A percentile compares a stretch with the other conserved stretches of the same genome.
phyloP scores from a whole-genome alignment of 257 asterid species.

The Scutellaria baicalensis region DNA sequence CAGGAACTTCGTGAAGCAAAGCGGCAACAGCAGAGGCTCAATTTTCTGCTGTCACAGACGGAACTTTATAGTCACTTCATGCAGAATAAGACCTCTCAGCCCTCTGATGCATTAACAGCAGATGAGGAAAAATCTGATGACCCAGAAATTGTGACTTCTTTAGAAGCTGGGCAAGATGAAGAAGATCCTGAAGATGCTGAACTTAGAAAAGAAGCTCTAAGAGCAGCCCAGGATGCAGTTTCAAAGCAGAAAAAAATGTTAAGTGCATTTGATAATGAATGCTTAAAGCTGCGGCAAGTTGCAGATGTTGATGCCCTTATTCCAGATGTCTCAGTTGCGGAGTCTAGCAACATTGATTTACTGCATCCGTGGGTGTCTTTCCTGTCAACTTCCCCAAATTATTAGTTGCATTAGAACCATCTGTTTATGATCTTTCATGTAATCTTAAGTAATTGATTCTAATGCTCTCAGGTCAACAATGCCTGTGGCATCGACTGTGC shows the following conservation, averaged over 20 bases:
- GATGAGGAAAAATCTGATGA: slow-evolving; percentile 49
- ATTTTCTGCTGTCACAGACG: slow-evolving; percentile 92
- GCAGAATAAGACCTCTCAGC: slow-evolving; percentile 82
- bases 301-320: slow-evolving; percentile 51
- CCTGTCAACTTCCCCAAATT: background rate
- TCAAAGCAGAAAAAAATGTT: slow-evolving; percentile 92
- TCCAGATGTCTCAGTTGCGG: slow-evolving; percentile 63
- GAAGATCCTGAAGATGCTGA: slow-evolving; percentile 95
- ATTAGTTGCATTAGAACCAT: background rate
- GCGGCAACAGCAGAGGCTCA: slow-evolving; percentile 98
- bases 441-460: slow-evolving; percentile 3
- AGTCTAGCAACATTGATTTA: slow-evolving; percentile 76
- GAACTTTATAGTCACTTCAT: slow-evolving; percentile 98
- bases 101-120: slow-evolving; percentile 45
- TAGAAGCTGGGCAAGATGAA: slow-evolving; percentile 53
- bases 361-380: slow-evolving; percentile 80
- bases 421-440: background rate
- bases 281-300: slow-evolving; percentile 61
- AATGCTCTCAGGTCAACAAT: slow-evolving; percentile 73
- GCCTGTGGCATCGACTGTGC: slow-evolving; percentile 94
- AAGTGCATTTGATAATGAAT: slow-evolving; percentile 81
- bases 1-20: slow-evolving; percentile 99
- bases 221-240: slow-evolving; percentile 99
- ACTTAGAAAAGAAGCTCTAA: slow-evolving; percentile 88
- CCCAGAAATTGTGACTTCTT: slow-evolving; percentile 40